Evolutionary conservation across 352 stramenopile genomes (phyloP).

Genomic region (Phytophthora europaea): DNA sequence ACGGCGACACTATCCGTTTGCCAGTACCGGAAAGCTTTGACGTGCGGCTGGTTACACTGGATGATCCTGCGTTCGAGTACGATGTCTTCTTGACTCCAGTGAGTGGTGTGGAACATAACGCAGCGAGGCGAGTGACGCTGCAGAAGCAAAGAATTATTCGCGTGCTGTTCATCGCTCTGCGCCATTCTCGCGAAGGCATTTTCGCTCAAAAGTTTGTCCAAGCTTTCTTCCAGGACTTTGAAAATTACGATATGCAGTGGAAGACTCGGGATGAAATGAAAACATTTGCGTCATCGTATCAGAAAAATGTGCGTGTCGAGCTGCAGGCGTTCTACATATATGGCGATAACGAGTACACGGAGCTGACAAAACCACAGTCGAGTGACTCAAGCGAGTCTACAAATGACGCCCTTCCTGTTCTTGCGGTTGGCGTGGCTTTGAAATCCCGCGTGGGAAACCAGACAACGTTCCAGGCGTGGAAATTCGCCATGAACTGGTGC

Average conservation of each 20-base stretch:
- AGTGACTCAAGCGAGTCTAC: neutral
- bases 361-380: conserved; percentile 12
- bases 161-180: conserved; percentile 19
- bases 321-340: conserved; percentile 18
- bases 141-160: conserved; percentile 24
- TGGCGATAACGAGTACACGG: conserved; percentile 15
- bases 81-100: conserved; percentile 11
- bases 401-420: neutral
- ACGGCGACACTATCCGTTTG: conserved; percentile 33
- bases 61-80: conserved; percentile 28
- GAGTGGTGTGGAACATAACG: conserved; percentile 12
- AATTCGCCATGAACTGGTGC: conserved; percentile 20
- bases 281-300: conserved; percentile 28
- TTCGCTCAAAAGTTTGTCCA: conserved; percentile 34
- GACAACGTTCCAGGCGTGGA: conserved; percentile 28
- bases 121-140: conserved; percentile 21
- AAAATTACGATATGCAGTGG: conserved; percentile 16
- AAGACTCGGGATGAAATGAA: conserved; percentile 21
- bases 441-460: conserved; percentile 1
- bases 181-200: conserved; percentile 9
- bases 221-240: conserved; percentile 23
- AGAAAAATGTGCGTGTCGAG: conserved; percentile 17
- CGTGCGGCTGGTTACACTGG: conserved; percentile 13
- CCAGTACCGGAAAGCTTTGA: conserved; percentile 20
- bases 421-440: conserved; percentile 18